Evolutionary conservation across 495 filamentous ascomycete genomes (phyloP).

Genomic region (Trichoderma erinaceum): DNA sequence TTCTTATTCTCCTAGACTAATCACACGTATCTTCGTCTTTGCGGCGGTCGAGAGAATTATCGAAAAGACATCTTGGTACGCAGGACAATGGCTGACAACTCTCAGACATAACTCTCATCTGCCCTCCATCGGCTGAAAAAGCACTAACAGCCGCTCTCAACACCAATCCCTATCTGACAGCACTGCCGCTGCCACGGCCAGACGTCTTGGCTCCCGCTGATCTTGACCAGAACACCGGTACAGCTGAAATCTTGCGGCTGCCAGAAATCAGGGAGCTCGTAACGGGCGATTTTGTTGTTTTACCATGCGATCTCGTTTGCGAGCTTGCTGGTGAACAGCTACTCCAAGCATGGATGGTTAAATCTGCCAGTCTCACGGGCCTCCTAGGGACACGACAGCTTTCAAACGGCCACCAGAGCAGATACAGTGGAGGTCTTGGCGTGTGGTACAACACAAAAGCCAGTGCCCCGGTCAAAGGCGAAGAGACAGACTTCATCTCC

Average conservation of each 20-base stretch:
- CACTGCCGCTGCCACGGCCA: slow-evolving; percentile 65
- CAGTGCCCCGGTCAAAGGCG: slow-evolving; percentile 69
- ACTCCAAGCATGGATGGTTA: slow-evolving; percentile 87
- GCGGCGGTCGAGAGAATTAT: background rate
- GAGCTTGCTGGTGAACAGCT: slow-evolving; percentile 77
- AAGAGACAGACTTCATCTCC: slow-evolving; percentile 85
- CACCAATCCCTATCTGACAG: slow-evolving; percentile 81
- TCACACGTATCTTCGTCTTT: background rate
- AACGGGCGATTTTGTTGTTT: slow-evolving; percentile 76
- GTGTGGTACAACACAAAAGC: slow-evolving; percentile 87
- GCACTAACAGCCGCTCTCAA: slow-evolving; percentile 72
- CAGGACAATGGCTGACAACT: background rate
- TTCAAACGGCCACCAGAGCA: slow-evolving; percentile 33
- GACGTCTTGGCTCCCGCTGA: slow-evolving; percentile 67
- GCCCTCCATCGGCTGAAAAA: slow-evolving; percentile 63
- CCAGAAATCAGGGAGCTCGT: slow-evolving; percentile 65
- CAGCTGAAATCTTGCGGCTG: slow-evolving; percentile 81
- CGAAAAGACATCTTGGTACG: background rate
- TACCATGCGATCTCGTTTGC: slow-evolving; percentile 92
- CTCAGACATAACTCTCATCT: slow-evolving; percentile 75
- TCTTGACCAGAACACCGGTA: slow-evolving; percentile 72
- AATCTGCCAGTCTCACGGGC: slow-evolving; percentile 58
- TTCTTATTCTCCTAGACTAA: background rate
- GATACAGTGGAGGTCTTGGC: slow-evolving; percentile 63
- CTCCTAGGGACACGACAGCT: slow-evolving; percentile 28